Conservation (phyloP, 208 protist genomes). For the Trypanosomatidae sp. region DNA sequence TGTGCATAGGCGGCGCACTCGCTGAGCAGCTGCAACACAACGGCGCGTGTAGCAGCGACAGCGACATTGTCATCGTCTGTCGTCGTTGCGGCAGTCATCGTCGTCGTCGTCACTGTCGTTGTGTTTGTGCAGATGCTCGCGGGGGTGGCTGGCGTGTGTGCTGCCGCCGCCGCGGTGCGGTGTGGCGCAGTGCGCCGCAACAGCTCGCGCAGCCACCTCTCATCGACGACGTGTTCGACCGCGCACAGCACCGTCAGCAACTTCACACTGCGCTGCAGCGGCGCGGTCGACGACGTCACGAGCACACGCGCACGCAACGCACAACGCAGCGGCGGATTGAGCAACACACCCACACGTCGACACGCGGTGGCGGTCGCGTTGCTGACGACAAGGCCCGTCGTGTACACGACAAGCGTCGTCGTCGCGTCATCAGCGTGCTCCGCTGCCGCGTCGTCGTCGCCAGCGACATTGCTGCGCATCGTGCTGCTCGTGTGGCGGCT, state of each 20-base stretch:
- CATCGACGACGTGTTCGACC: conserved; percentile 23
- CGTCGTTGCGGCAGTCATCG: no score
- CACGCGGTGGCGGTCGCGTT: conserved; percentile 7
- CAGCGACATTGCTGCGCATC: conserved; percentile 1
- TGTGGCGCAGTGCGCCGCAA: conserved; percentile 9
- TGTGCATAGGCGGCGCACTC: conserved; percentile 12
- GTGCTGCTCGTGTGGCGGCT: no score
- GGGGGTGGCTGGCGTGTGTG: neutral
- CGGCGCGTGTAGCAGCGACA: no score
- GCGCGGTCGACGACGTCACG: conserved; percentile 25
- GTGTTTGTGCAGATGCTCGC: conserved; percentile 2
- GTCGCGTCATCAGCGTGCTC: neutral
- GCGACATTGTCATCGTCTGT: no score
- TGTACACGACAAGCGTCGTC: conserved; percentile 22
- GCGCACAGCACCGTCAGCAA: conserved; percentile 52
- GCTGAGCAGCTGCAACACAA: conserved; percentile 1
- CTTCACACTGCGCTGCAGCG: conserved; percentile 66
- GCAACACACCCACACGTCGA: conserved; percentile 12
- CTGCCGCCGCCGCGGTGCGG: no score
- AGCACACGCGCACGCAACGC: conserved; percentile 18
- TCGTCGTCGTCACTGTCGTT: no score
- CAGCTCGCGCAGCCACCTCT: conserved; percentile 32
- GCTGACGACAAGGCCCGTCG: conserved; percentile 40
- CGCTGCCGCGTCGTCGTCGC: neutral
- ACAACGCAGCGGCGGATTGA: conserved; percentile 32